Evolutionary conservation across 495 filamentous ascomycete genomes (phyloP).

Genomic region (Pseudoneurospora amorphoporcata): DNA sequence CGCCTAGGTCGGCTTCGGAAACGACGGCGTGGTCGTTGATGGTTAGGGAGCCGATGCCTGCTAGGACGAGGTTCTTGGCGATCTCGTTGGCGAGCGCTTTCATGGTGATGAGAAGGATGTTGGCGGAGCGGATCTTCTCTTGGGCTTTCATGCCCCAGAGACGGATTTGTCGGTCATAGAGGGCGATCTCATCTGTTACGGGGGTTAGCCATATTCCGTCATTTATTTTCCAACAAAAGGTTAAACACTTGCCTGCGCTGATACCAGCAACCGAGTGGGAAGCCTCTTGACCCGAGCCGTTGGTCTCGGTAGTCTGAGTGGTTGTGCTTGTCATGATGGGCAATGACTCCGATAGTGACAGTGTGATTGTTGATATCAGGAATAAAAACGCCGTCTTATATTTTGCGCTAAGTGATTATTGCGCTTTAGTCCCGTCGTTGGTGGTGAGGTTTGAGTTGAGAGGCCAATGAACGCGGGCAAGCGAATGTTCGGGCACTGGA

Average conservation of each 20-base stretch:
- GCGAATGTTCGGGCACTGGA: neutral
- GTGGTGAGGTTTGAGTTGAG: neutral
- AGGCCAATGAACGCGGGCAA: neutral
- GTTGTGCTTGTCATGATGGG: constrained; percentile 1
- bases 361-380: neutral
- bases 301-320: constrained; percentile 1
- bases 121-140: constrained; percentile 76
- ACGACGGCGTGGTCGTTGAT: constrained; percentile 74
- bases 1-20: constrained; percentile 70
- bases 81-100: constrained; percentile 89
- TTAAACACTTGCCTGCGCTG: constrained; percentile 21
- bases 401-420: neutral
- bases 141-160: constrained; percentile 96
- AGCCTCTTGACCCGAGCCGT: constrained; percentile 4
- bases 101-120: constrained; percentile 81
- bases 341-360: neutral
- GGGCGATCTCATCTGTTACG: constrained; percentile 77
- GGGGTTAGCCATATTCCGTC: neutral
- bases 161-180: constrained; percentile 97
- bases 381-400: neutral
- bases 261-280: constrained; percentile 13
- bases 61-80: constrained; percentile 94
- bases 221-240: neutral
- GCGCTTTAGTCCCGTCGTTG: neutral
- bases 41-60: constrained; percentile 85